Conservation (phyloP, 345 rosid species). For the Luvunga scandens region DNA sequence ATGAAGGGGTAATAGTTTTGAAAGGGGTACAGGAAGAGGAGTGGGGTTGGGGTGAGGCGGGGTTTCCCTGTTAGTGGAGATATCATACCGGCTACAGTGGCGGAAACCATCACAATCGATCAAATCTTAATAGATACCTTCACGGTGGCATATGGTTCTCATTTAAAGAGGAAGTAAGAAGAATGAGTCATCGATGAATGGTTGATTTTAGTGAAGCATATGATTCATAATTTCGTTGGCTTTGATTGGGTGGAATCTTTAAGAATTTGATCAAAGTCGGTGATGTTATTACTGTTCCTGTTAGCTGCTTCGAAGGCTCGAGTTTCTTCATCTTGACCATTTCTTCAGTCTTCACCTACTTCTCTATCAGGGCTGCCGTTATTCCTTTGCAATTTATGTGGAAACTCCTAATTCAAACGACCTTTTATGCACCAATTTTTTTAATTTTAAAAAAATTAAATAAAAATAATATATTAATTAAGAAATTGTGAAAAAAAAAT, state of each 20-base stretch:
- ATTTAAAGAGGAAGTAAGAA: conserved; percentile 4
- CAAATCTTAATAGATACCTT: too few species aligned
- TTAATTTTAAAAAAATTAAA: too few species aligned
- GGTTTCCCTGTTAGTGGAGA: too few species aligned
- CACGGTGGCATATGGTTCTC: too few species aligned
- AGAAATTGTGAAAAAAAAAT: too few species aligned
- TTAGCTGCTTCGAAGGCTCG: background rate
- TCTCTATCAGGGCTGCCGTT: background rate
- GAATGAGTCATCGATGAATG: background rate
- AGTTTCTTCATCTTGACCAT: conserved; percentile 5
- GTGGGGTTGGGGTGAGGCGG: too few species aligned
- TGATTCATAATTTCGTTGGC: conserved; percentile 28
- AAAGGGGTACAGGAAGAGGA: too few species aligned
- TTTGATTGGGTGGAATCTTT: conserved; percentile 6
- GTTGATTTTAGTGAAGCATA: background rate
- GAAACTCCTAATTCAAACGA: background rate
- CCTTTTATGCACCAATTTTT: background rate
- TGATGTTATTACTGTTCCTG: background rate
- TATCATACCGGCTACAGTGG: too few species aligned
- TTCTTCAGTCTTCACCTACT: conserved; percentile 11
- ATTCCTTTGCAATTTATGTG: background rate
- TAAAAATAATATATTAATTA: too few species aligned
- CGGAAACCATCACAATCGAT: too few species aligned
- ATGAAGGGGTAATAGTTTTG: too few species aligned
- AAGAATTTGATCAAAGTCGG: background rate